Conservation (phyloP, 2,329 filamentous ascomycete species). For the Talaromyces verruculosus region DNA sequence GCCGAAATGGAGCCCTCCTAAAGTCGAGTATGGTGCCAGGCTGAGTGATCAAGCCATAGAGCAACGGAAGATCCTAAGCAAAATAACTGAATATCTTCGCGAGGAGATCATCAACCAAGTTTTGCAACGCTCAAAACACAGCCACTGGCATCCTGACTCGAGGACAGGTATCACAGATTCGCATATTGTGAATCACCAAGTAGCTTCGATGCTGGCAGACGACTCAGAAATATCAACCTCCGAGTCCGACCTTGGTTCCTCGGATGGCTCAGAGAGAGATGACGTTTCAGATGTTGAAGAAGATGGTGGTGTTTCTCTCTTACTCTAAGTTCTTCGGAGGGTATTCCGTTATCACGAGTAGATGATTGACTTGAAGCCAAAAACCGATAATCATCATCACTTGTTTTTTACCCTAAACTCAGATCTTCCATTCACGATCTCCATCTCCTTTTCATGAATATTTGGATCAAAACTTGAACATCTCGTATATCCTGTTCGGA, state of each 20-base stretch:
- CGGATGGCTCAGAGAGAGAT: conserved; percentile 11
- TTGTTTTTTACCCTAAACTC: too few relatives aligned
- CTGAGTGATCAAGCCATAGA: conserved; percentile 20
- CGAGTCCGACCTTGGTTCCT: not conserved
- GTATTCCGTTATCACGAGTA: not conserved
- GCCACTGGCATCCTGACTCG: conserved; percentile 29
- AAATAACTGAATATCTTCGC: conserved; percentile 29
- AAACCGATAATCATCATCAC: too few relatives aligned
- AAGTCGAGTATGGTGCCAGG: conserved; percentile 21
- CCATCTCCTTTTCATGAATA: too few relatives aligned
- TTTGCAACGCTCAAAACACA: conserved; percentile 24
- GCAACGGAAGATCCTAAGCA: conserved; percentile 29
- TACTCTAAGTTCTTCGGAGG: conserved; percentile 1
- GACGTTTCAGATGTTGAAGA: conserved; percentile 18
- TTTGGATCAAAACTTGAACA: too few relatives aligned
- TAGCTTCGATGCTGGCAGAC: not conserved
- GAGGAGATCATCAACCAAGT: conserved; percentile 28
- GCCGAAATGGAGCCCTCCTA: conserved; percentile 32
- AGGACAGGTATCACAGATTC: conserved; percentile 25
- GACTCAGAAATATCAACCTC: not conserved
- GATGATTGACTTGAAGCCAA: too few relatives aligned
- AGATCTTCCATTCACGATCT: too few relatives aligned
- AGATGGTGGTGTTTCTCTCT: conserved; percentile 18
- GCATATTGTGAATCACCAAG: not conserved
- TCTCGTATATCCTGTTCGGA: too few relatives aligned